Evolutionary conservation across 257 asterid genomes (phyloP).

Genomic region (Jacaranda mimosifolia): DNA sequence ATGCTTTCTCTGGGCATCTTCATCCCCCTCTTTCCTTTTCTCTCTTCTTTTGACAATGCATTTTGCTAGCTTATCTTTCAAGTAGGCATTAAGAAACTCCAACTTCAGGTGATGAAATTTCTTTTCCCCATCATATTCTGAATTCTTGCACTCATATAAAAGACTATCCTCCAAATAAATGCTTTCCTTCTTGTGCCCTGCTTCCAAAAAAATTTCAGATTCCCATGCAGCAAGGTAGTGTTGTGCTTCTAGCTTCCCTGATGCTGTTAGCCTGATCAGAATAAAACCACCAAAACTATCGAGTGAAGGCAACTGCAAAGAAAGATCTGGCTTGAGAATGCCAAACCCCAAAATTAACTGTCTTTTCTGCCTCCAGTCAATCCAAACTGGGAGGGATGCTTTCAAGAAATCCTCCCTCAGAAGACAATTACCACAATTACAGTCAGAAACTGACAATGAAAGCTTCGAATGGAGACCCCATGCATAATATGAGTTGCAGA

Average conservation of each 20-base stretch:
- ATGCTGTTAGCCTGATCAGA: constrained; percentile 66
- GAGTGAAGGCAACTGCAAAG: constrained; percentile 41
- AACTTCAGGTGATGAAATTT: constrained; percentile 48
- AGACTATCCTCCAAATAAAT: constrained; percentile 46
- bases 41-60: constrained; percentile 42
- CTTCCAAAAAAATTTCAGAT: constrained; percentile 36
- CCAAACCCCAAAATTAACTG: constrained; percentile 71
- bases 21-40: constrained; percentile 36
- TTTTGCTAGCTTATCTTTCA: constrained; percentile 55
- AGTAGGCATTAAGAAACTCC: constrained; percentile 58
- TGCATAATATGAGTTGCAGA: constrained; percentile 53
- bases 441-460: constrained; percentile 55
- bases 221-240: constrained; percentile 63
- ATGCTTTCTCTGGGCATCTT: constrained; percentile 38
- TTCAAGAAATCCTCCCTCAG: constrained; percentile 57
- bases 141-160: constrained; percentile 45
- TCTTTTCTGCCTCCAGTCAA: constrained; percentile 86
- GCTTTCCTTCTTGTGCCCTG: constrained; percentile 51
- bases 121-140: constrained; percentile 47
- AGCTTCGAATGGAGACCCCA: constrained; percentile 67
- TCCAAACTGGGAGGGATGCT: constrained; percentile 64
- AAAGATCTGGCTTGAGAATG: constrained; percentile 53
- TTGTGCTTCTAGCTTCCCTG: constrained; percentile 81
- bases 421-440: constrained; percentile 70
- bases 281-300: constrained; percentile 60